Evolutionary conservation across 1,284 basidiomycete genomes (phyloP), one percentile per base, ranked within the genome.

Genomic region (Ustilago bromivora): DNA sequence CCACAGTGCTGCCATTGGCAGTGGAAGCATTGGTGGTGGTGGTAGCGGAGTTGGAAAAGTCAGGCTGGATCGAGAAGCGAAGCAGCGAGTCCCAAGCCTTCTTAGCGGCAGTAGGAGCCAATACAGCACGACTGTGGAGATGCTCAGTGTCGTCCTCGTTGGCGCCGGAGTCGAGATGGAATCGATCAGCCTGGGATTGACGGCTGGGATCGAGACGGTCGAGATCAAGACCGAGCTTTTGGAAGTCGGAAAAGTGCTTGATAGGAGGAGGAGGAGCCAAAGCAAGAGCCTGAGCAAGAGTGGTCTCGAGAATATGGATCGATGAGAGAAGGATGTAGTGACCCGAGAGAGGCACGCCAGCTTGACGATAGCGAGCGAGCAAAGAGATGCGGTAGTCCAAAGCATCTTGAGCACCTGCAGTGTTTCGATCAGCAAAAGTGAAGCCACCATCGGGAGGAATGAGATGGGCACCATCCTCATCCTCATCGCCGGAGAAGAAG

Each of bases 321-420:
- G 93, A 90, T 80, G 93, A 94, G 86, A 94, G 94, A 8, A 94
- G 90, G 62, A 93, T 90, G 82, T 96, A 94, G 84, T 94, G 94
- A 17, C 94, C 94, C 58, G 92, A 94, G 23, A 96, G 88, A 13
- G 94, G 94, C 11, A 92, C 89, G 23, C 91, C 92, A 57, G 90
- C 89, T 17, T 89, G 88, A 28, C 92, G 89, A 84, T 96, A 96
- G 41, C 93, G 91, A 17, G 91, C 88, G 46, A 95, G 89, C 71
- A 95, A 91, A 0, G 91, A 90, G 46, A 82, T 66, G 35, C 85
- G 81, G 58, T 76, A 80, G 23, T 83, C 78, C 19, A 67, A 46
- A 12, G 65, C 67, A n/a, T 79, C 69, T n/a, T 71, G 60, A 9
- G 62, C 43, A 53, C 57, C 35, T 13, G 43, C 31, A 7, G 36